phyloP scores from a whole-genome alignment of 495 filamentous ascomycete genomes.

The Chaetomium cochliodes region DNA sequence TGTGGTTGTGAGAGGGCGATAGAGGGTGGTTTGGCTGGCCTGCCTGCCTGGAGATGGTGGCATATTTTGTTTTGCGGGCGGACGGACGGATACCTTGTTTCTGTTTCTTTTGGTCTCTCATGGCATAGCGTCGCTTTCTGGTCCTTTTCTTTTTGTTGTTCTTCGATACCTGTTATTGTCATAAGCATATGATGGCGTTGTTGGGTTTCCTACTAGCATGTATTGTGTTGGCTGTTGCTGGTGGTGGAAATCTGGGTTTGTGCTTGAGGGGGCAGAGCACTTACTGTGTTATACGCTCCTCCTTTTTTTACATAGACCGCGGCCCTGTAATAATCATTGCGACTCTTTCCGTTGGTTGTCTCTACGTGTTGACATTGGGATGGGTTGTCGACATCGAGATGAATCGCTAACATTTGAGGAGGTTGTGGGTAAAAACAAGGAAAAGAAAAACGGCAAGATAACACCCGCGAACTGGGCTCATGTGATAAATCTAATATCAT shows the following conservation, averaged over 20 bases:
- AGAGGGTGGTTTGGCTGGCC: neutral
- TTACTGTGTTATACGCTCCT: too few species aligned
- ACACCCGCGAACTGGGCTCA: too few species aligned
- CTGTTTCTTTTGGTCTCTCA: neutral
- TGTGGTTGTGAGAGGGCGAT: neutral
- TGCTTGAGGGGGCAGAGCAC: neutral
- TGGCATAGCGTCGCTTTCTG: neutral
- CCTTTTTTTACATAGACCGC: too few species aligned
- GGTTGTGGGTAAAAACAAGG: too few species aligned
- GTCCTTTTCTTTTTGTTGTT: neutral
- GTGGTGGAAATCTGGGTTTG: neutral
- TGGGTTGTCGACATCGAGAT: too few species aligned
- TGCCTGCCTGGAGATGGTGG: neutral
- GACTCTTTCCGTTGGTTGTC: too few species aligned
- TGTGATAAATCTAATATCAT: too few species aligned
- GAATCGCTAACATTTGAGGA: too few species aligned
- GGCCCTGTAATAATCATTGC: too few species aligned
- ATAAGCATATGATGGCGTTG: constrained; percentile 8
- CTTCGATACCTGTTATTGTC: neutral
- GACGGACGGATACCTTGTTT: neutral
- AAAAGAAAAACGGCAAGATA: too few species aligned
- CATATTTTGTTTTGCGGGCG: neutral
- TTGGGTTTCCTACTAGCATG: neutral
- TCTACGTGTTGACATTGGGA: too few species aligned
- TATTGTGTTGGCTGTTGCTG: neutral